Evolutionary conservation across 139 green algal species (phyloP), one percentile per base, ranked within the genome.

Genomic region (Chlamydomonas schloesseri): DNA sequence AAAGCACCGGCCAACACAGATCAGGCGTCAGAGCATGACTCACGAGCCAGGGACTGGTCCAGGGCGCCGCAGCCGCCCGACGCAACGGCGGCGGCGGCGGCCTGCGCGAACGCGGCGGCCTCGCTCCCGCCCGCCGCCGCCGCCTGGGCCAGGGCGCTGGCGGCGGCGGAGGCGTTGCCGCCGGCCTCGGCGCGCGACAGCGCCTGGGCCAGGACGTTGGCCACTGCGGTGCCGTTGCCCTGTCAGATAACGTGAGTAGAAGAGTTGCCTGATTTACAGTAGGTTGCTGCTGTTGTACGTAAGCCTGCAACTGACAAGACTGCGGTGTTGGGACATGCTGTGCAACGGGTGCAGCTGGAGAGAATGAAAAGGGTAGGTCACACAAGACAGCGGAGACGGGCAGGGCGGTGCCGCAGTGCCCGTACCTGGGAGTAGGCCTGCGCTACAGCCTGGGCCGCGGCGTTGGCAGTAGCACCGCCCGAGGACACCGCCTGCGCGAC

Each of bases 1-100:
- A 71, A 20, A 15, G 8, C 62, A 60, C 21, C 71, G 15, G 36
- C 9, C 42, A 34, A 70, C 13, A 33, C 17, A 20, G n/a, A n/a
- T n/a, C n/a, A n/a, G n/a, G n/a, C n/a, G n/a, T n/a, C n/a, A n/a
- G n/a, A n/a, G n/a, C n/a, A n/a, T n/a, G n/a, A 84, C 83, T 65
- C 37, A 89, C 84, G 70, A 0, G 88, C 88, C 17, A 91, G 78
- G 9, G 87, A 64, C n/a, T 89, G 81, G 60, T 8, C 71, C 11
- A 91, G 76, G 3, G 88, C 46, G 31, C 83, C 71, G 77, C 88
- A 91, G 72, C 88, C 88, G 57, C 76, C 85, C 18, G 69, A 50
- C 6, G 83, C 78, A 0, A 81, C 71, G 17, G 84, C 79, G 46
- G 70, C n/a, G 6, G 88, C 88, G 18, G 86, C 31, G 24, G 88